These are phyloP conservation scores for Rhodomyrtus tomentosa DNA, from an alignment of 345 rosid species.

Conservation along the genomic window DNA sequence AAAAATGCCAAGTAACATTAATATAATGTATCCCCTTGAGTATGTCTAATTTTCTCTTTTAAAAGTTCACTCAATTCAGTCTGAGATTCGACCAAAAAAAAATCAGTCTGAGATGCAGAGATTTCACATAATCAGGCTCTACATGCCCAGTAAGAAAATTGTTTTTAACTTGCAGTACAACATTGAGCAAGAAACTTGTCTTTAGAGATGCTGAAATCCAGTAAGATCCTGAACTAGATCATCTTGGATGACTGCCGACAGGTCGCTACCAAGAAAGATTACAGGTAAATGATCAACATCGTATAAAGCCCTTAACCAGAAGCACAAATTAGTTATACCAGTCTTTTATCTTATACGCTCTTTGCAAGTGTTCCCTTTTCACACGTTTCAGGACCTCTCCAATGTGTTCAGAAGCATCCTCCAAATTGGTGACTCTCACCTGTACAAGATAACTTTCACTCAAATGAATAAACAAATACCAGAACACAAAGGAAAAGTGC, in stretches of 20 bases:
- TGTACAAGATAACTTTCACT: not conserved
- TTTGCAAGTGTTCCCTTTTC: constrained; percentile 72
- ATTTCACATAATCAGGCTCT: not conserved
- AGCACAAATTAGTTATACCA: constrained; percentile 28
- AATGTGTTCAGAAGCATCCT: constrained; percentile 83
- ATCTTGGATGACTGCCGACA: not conserved
- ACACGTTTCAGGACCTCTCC: constrained; percentile 87
- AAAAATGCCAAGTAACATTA: not conserved
- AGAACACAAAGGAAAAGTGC: not conserved
- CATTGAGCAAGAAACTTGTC: not conserved
- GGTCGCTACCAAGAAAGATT: not conserved
- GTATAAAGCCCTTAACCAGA: not conserved
- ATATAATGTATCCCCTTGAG: not conserved
- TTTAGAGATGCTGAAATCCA: not conserved
- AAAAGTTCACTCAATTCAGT: not conserved
- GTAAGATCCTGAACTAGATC: not conserved
- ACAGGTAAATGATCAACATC: not conserved
- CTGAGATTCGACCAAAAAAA: too few relatives aligned
- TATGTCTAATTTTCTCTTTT: not conserved
- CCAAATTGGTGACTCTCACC: constrained; percentile 87
- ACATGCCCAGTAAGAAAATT: not conserved
- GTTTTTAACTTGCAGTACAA: not conserved
- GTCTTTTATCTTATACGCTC: constrained; percentile 77
- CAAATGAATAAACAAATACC: not conserved
- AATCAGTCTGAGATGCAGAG: not conserved